phyloP scores from a whole-genome alignment of 148 eudicot genomes.

The Rhododendron henanense region DNA sequence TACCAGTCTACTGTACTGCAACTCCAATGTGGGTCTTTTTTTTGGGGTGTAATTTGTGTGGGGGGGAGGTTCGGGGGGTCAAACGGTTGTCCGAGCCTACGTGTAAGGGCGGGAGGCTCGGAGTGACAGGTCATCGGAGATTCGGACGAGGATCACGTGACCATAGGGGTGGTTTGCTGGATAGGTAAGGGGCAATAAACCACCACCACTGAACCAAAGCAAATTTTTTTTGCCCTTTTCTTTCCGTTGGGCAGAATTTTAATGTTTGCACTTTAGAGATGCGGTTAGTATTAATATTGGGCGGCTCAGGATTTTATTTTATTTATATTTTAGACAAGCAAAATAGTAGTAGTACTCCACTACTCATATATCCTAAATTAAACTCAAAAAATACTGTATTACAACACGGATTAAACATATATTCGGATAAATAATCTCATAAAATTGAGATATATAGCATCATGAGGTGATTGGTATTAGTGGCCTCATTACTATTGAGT shows the following conservation, averaged over 20 bases:
- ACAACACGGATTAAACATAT: neutral
- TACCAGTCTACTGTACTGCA: neutral
- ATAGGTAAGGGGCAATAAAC: neutral
- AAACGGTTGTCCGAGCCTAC: slow-evolving; percentile 87
- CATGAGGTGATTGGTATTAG: too few species aligned
- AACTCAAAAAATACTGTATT: too few species aligned
- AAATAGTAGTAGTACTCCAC: too few species aligned
- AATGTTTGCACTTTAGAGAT: neutral
- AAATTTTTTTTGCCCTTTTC: neutral
- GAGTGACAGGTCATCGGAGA: slow-evolving; percentile 26
- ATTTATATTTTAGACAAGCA: too few species aligned
- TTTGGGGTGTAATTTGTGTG: neutral
- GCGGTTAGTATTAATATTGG: neutral
- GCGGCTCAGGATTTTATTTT: too few species aligned
- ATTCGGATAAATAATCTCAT: neutral
- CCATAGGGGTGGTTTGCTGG: neutral
- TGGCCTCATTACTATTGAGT: too few species aligned
- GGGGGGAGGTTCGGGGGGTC: slow-evolving; percentile 40
- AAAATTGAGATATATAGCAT: too few species aligned
- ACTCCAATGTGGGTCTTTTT: neutral
- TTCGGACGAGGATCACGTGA: slow-evolving; percentile 32
- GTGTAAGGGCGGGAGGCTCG: slow-evolving; percentile 36
- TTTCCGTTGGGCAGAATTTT: slow-evolving; percentile 4
- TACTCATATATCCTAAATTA: too few species aligned
- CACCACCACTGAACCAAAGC: neutral